Evolutionary conservation across 176 grass and related monocot species (phyloP).

Genomic region (Aegilops speltoides): DNA sequence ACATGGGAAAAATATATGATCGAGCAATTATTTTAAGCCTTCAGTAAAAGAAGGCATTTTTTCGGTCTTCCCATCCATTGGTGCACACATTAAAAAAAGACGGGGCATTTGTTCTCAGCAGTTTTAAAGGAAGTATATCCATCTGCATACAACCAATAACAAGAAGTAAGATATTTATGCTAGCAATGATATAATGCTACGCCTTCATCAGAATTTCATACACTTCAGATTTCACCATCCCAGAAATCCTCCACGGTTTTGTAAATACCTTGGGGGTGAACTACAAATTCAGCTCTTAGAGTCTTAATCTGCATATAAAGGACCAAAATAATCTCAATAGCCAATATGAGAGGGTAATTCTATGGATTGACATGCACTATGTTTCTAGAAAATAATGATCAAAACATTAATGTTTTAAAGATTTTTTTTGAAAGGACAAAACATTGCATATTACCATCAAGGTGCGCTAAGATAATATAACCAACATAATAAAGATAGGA

Average conservation of each 20-base stretch:
- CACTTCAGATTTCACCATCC: slow-evolving; percentile 64
- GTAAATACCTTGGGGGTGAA: slow-evolving; percentile 36
- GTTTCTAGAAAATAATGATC: not conserved
- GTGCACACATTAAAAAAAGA: no score
- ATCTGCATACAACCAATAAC: not conserved
- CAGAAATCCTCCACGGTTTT: slow-evolving; percentile 56
- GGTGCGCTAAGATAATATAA: not conserved
- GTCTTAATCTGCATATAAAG: slow-evolving; percentile 33
- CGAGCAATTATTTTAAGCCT: not conserved
- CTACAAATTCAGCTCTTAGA: slow-evolving; percentile 18
- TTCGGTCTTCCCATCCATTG: no score
- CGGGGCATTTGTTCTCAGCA: not conserved
- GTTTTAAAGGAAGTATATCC: not conserved
- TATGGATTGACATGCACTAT: not conserved
- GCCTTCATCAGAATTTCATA: not conserved
- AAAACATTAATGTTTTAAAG: not conserved
- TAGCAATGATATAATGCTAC: not conserved
- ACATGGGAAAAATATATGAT: not conserved
- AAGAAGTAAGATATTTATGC: not conserved
- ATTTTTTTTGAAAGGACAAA: not conserved
- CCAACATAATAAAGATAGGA: not conserved
- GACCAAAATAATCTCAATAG: slow-evolving; percentile 1
- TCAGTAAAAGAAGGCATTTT: not conserved
- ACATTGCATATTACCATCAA: not conserved
- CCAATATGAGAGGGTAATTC: not conserved